phyloP scores from a whole-genome alignment of 1,139 yeast species.

The Suzukiozyma palmioleophila region DNA sequence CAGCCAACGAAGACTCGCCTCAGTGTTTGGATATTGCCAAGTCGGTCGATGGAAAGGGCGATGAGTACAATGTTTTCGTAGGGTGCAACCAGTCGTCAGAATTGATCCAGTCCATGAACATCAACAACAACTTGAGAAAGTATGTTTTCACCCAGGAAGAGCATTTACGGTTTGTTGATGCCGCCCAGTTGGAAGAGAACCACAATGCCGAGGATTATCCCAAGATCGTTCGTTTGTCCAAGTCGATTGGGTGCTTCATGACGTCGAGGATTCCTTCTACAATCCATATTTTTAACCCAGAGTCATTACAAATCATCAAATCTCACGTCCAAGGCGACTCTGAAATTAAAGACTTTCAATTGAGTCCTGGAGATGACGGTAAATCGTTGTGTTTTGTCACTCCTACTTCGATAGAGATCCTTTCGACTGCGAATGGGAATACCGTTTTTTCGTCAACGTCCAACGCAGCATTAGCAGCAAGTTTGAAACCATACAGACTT shows the following conservation, averaged over 20 bases:
- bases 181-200: constrained; percentile 48
- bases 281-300: constrained; percentile 56
- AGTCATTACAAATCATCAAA: constrained; percentile 36
- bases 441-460: constrained; percentile 29
- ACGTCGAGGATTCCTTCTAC: constrained; percentile 59
- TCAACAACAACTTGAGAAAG: constrained; percentile 71
- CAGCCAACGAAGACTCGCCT: constrained; percentile 68
- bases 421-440: constrained; percentile 44
- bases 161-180: constrained; percentile 57
- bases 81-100: constrained; percentile 70
- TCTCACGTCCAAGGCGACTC: constrained; percentile 15
- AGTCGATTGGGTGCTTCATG: constrained; percentile 55
- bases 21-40: constrained; percentile 57
- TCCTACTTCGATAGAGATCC: constrained; percentile 46
- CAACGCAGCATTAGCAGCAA: constrained; percentile 17
- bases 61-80: constrained; percentile 45
- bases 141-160: constrained; percentile 53
- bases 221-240: constrained; percentile 49
- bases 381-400: constrained; percentile 57
- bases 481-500: constrained; percentile 34
- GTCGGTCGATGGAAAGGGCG: constrained; percentile 17
- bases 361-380: constrained; percentile 40
- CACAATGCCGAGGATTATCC: constrained; percentile 47
- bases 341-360: constrained; percentile 26
- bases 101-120: constrained; percentile 51